These are phyloP conservation scores for Acrocalymma vagum DNA, from an alignment of 2,329 filamentous ascomycete genomes.

Conservation along the genomic window DNA sequence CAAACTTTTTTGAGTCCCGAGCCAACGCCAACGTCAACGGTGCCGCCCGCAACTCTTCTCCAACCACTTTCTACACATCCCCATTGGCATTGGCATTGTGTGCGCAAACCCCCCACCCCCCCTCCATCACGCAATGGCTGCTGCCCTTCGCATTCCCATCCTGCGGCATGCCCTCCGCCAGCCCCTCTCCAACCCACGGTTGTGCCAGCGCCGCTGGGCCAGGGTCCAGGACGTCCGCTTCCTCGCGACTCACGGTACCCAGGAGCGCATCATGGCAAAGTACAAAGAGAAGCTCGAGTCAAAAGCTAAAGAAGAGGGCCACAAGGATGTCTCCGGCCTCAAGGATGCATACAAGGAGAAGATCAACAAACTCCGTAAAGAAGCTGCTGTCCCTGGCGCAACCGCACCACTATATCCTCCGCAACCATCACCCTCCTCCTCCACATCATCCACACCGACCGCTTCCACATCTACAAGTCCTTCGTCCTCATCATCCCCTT, in stretches of 20 bases:
- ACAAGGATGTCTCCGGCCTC: conserved; percentile 75
- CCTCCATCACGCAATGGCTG: conserved; percentile 24
- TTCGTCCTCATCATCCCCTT: conserved; percentile 20
- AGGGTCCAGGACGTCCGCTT: conserved; percentile 93
- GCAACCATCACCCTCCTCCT: conserved; percentile 16
- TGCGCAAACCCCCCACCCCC: conserved; percentile 9
- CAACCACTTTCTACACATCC: conserved; percentile 9
- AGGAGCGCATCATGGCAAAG: conserved; percentile 77
- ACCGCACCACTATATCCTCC: conserved; percentile 52
- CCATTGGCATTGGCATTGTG: conserved; percentile 12
- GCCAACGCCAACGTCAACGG: too few species aligned
- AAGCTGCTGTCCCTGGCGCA: conserved; percentile 65
- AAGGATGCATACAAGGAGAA: conserved; percentile 86
- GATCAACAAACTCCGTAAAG: conserved; percentile 75
- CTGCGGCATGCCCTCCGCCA: conserved; percentile 42
- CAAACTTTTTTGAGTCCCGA: conserved; percentile 2
- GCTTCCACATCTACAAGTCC: conserved; percentile 15
- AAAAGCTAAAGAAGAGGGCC: conserved; percentile 80
- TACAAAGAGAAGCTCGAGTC: conserved; percentile 85
- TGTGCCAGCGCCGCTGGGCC: conserved; percentile 80
- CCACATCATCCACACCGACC: conserved; percentile 12
- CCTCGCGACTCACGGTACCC: conserved; percentile 78
- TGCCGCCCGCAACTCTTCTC: conserved; percentile 12
- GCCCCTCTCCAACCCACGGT: conserved; percentile 35
- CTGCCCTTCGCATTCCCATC: conserved; percentile 35